A percentile compares a stretch with the other conserved stretches of the same genome.
Conservation (phyloP, 352 stramenopile species). For the Globisporangium parvum region DNA sequence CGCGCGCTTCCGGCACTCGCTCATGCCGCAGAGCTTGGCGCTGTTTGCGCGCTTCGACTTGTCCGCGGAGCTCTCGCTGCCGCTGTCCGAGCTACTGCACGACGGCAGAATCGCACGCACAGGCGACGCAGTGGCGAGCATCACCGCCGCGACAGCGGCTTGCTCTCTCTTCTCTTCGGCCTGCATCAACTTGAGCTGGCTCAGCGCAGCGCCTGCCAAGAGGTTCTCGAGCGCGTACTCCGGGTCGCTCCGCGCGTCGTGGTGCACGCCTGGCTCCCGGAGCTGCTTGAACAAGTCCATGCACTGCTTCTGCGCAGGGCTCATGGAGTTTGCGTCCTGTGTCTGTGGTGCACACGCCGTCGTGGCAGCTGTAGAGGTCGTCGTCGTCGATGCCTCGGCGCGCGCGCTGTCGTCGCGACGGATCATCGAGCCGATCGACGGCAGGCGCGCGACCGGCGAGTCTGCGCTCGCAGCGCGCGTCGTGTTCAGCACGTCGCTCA, state of each 20-base stretch:
- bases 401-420: conserved; percentile 35
- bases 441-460: conserved; percentile 31
- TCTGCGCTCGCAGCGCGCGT: conserved; percentile 22
- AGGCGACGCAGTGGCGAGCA: neutral
- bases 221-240: conserved; percentile 41
- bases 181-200: conserved; percentile 34
- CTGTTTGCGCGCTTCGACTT: conserved; percentile 46
- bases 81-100: conserved; percentile 7
- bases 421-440: conserved; percentile 67
- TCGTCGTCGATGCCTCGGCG: conserved; percentile 6
- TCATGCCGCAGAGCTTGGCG: conserved; percentile 74
- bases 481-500: conserved; percentile 57
- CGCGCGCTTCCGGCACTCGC: conserved; percentile 68
- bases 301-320: conserved; percentile 52
- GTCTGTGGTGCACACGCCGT: neutral
- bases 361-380: conserved; percentile 7
- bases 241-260: conserved; percentile 14
- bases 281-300: conserved; percentile 65
- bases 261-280: conserved; percentile 20
- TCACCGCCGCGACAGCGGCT: neutral
- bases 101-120: conserved; percentile 17
- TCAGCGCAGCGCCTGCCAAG: conserved; percentile 36
- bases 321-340: conserved; percentile 26
- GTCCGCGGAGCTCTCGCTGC: conserved; percentile 7
- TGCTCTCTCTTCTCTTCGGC: conserved; percentile 12